phyloP scores from a whole-genome alignment of 73 alveolate species.

The Paraurostyla sp. region DNA sequence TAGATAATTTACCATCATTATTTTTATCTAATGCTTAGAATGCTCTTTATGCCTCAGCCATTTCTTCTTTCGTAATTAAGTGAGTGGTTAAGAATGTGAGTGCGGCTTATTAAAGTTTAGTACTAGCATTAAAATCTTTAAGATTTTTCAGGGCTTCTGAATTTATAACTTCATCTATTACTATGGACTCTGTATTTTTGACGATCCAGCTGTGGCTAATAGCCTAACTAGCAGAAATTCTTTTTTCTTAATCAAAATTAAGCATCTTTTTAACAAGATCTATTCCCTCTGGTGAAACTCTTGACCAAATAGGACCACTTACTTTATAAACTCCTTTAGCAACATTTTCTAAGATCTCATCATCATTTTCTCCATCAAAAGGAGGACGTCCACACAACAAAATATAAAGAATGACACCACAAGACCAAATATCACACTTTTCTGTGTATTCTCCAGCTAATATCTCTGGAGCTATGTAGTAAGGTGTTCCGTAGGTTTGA shows the following conservation, averaged over 20 bases:
- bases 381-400: constrained; percentile 90
- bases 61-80: constrained; percentile 64
- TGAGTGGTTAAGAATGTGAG: constrained; percentile 61
- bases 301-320: constrained; percentile 62
- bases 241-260: constrained; percentile 63
- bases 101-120: constrained; percentile 61
- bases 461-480: constrained; percentile 72
- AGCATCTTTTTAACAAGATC: constrained; percentile 81
- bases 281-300: constrained; percentile 73
- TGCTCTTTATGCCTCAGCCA: constrained; percentile 66
- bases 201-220: constrained; percentile 82
- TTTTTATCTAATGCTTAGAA: constrained; percentile 82
- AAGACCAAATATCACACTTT: constrained; percentile 71
- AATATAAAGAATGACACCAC: constrained; percentile 69
- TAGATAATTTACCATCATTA: constrained; percentile 86
- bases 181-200: constrained; percentile 53
- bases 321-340: constrained; percentile 64
- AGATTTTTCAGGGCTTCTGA: constrained; percentile 47
- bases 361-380: constrained; percentile 87
- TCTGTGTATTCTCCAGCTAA: constrained; percentile 58
- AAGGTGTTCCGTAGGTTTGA: constrained; percentile 62
- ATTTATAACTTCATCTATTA: not conserved
- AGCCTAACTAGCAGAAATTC: constrained; percentile 83
- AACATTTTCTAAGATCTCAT: constrained; percentile 75
- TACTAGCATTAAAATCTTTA: constrained; percentile 35